Evolutionary conservation across 306 rosid genomes (phyloP).

Genomic region (Cicer yamashitae): DNA sequence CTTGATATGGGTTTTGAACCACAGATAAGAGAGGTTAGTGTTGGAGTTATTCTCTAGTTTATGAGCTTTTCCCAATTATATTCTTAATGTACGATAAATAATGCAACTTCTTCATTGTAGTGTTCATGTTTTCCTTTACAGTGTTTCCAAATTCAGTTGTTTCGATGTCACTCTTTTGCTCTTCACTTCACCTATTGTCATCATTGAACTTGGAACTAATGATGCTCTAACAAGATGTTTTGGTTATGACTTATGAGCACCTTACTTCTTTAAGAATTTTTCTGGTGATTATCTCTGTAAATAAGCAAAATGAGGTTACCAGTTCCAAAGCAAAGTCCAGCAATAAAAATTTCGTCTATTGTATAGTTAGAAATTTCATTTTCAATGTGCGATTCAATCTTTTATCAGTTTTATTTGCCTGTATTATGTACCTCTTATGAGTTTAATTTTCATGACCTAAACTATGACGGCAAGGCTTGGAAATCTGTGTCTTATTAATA

Average conservation of each 20-base stretch:
- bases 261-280: slow-evolving; percentile 14
- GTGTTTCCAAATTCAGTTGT: slow-evolving; percentile 36
- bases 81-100: slow-evolving; percentile 25
- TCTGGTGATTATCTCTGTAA: not conserved
- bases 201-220: slow-evolving; percentile 13
- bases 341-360: not conserved
- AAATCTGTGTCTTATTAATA: slow-evolving; percentile 7
- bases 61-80: slow-evolving; percentile 10
- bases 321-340: slow-evolving; percentile 4
- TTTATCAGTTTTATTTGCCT: slow-evolving; percentile 28
- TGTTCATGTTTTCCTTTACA: slow-evolving; percentile 35
- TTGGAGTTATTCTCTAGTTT: slow-evolving; percentile 5
- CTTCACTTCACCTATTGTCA: slow-evolving; percentile 11
- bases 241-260: slow-evolving; percentile 15
- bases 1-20: slow-evolving; percentile 97
- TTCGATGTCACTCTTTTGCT: slow-evolving; percentile 12
- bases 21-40: slow-evolving; percentile 78
- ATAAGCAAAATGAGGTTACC: slow-evolving; percentile 16
- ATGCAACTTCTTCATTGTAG: slow-evolving; percentile 10
- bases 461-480: slow-evolving; percentile 3
- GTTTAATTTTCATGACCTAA: slow-evolving; percentile 38
- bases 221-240: slow-evolving; percentile 18
- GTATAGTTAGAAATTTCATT: slow-evolving; percentile 16
- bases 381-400: slow-evolving; percentile 11
- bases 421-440: slow-evolving; percentile 1